phyloP scores from a whole-genome alignment of 1,284 basidiomycete species.

The Apiotrichum domesticum region DNA sequence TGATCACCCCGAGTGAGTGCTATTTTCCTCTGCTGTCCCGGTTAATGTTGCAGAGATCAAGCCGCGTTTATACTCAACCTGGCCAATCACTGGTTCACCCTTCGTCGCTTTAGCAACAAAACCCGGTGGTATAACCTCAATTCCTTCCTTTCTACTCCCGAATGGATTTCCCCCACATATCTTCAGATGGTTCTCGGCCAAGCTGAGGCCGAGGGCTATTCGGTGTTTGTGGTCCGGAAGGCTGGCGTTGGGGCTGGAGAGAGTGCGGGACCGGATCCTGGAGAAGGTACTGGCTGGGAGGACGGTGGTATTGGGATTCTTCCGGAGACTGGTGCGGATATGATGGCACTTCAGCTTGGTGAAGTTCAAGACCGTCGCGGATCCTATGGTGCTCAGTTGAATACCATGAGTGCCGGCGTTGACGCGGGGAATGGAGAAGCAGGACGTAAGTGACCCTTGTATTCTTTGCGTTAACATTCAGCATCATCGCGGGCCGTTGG shows the following conservation, averaged over 20 bases:
- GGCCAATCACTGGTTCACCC: slow-evolving; percentile 79
- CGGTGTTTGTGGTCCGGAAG: slow-evolving; percentile 68
- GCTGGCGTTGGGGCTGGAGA: slow-evolving; percentile 22
- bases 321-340: slow-evolving; percentile 41
- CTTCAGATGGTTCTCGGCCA: slow-evolving; percentile 80
- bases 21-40: neutral
- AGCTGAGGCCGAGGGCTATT: slow-evolving; percentile 83
- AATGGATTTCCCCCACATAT: slow-evolving; percentile 78
- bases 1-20: slow-evolving; percentile 64
- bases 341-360: slow-evolving; percentile 37
- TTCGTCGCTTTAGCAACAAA: slow-evolving; percentile 63
- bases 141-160: slow-evolving; percentile 63
- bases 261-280: slow-evolving; percentile 6
- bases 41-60: slow-evolving; percentile 56
- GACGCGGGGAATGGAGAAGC: neutral
- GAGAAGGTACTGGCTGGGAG: slow-evolving; percentile 38
- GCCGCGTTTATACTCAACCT: slow-evolving; percentile 84
- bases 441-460: neutral
- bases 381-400: neutral
- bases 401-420: neutral
- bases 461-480: too few species aligned
- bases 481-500: too few species aligned
- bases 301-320: slow-evolving; percentile 38
- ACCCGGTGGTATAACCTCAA: slow-evolving; percentile 86
- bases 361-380: slow-evolving; percentile 31